A percentile compares a stretch with the other conserved stretches of the same genome.
Evolutionary conservation across 495 filamentous ascomycete genomes (phyloP).

Genomic region (Penicillium ucsense): DNA sequence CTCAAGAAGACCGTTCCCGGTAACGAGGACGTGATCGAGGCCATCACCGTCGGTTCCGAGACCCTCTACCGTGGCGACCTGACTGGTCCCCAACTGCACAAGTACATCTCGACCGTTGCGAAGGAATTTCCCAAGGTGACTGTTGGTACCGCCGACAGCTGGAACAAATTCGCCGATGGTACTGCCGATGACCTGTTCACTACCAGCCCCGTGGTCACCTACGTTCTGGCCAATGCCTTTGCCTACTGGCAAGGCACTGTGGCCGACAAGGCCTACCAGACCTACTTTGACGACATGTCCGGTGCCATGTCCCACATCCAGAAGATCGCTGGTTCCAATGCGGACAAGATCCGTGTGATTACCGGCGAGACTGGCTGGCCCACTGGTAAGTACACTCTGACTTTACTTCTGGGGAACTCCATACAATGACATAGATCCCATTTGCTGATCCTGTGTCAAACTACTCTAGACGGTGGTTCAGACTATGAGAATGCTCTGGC

Average conservation of each 20-base stretch:
- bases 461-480: slow-evolving; percentile 41
- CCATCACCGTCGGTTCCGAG: slow-evolving; percentile 73
- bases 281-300: slow-evolving; percentile 66
- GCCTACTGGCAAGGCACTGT: slow-evolving; percentile 71
- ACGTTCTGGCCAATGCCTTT: slow-evolving; percentile 73
- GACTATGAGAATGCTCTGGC: slow-evolving; percentile 57
- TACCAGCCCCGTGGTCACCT: slow-evolving; percentile 41
- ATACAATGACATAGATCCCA: neutral
- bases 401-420: neutral
- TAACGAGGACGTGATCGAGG: slow-evolving; percentile 53
- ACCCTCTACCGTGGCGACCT: slow-evolving; percentile 65
- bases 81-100: slow-evolving; percentile 51
- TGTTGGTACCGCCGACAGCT: slow-evolving; percentile 71
- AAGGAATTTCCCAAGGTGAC: slow-evolving; percentile 42
- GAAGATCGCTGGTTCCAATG: slow-evolving; percentile 41
- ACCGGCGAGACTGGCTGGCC: slow-evolving; percentile 74
- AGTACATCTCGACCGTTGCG: slow-evolving; percentile 54
- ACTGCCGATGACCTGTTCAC: slow-evolving; percentile 57
- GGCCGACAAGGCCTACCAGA: slow-evolving; percentile 51
- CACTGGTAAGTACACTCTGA: slow-evolving; percentile 27
- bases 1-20: slow-evolving; percentile 42
- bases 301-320: slow-evolving; percentile 65
- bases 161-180: slow-evolving; percentile 72
- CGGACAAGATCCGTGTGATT: slow-evolving; percentile 52
- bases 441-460: neutral